Base-by-base conservation (phyloP, 1,139 yeast genomes). In the Komagataea norvegica region DNA sequence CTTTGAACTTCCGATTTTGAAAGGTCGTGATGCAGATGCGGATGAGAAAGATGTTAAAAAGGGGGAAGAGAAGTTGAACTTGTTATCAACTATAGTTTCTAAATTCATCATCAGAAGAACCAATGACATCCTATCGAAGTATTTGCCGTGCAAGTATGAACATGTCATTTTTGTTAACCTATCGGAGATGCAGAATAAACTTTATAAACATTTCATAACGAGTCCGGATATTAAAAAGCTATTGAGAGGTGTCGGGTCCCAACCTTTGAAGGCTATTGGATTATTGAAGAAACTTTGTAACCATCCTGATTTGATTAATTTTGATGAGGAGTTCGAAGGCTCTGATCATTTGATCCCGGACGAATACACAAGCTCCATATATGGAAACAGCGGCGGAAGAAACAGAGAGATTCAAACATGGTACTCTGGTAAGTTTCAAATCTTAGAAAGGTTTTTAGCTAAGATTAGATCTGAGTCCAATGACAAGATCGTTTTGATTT, bases 61-160 rank as follows among this genome's bases (percentile, higher is more conserved):
- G 27, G 95, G 96, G n/a, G 88, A 83, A 46, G 59, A 57, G 25
- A 89, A 86, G 56, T 66, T 91, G 36, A 64, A 64, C 16, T 89
- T 84, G 51, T 65, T 91, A 39, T 79, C 93, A 0, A 74, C 70
- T 22, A 58, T 88, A 36, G 99, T 93, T 2, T 85, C 91, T 31
- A 83, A 80, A 50, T 88, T 89, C 57, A 91, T 93, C 57, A 93
- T 91, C 44, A 74, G 99, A 56, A 78, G 99, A 56, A 89, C 98
- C 0, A 91, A 91, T 62, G 98, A 93, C 61, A 86, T 91, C 50
- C 68, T 91, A 43, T 83, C 96, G 30, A 91, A 91, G 61, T 91
- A 91, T 55, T 68, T 91, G 41, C 98, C 98, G 0, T 86, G 93
- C 48, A 91, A 91, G 59, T 89, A 88, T 58, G 99, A 91, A 59